A percentile compares a stretch with the other conserved stretches of the same genome.
These are phyloP conservation scores for Aureobasidium leucospermi DNA, from an alignment of 2,329 filamentous ascomycete species.

Conservation along the genomic window DNA sequence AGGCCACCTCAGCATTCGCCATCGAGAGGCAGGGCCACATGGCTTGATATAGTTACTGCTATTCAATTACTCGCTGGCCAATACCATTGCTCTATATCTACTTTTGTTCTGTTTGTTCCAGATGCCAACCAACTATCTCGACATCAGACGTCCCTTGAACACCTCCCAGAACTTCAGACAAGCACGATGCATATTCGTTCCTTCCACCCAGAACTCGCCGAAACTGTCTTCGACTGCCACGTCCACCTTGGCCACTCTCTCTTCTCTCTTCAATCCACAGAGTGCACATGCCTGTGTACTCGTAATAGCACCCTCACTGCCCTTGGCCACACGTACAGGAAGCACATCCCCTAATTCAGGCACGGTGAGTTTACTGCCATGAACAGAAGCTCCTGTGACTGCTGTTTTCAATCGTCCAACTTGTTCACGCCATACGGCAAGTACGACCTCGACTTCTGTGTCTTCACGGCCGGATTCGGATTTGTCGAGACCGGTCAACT, in stretches of 20 bases:
- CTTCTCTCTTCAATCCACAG: slow-evolving; percentile 82
- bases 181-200: slow-evolving; percentile 40
- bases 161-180: slow-evolving; percentile 82
- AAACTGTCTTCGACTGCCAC: slow-evolving; percentile 79
- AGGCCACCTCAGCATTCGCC: too few species aligned
- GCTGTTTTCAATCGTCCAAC: slow-evolving; percentile 67
- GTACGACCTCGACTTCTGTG: slow-evolving; percentile 71
- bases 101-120: too few species aligned
- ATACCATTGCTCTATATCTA: neutral
- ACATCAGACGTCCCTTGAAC: slow-evolving; percentile 62
- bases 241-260: slow-evolving; percentile 70
- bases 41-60: too few species aligned
- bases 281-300: slow-evolving; percentile 71
- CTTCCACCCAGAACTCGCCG: slow-evolving; percentile 92
- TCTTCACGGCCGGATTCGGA: slow-evolving; percentile 76
- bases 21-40: too few species aligned
- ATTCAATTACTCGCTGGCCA: neutral
- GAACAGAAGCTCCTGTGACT: slow-evolving; percentile 56
- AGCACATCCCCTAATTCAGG: slow-evolving; percentile 67
- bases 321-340: slow-evolving; percentile 56
- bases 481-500: slow-evolving; percentile 78
- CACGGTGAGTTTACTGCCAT: slow-evolving; percentile 34
- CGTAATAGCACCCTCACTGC: slow-evolving; percentile 59
- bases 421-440: slow-evolving; percentile 66
- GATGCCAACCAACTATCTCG: slow-evolving; percentile 42